phyloP scores from a whole-genome alignment of 495 filamentous ascomycete genomes.

The Xylona heveae region DNA sequence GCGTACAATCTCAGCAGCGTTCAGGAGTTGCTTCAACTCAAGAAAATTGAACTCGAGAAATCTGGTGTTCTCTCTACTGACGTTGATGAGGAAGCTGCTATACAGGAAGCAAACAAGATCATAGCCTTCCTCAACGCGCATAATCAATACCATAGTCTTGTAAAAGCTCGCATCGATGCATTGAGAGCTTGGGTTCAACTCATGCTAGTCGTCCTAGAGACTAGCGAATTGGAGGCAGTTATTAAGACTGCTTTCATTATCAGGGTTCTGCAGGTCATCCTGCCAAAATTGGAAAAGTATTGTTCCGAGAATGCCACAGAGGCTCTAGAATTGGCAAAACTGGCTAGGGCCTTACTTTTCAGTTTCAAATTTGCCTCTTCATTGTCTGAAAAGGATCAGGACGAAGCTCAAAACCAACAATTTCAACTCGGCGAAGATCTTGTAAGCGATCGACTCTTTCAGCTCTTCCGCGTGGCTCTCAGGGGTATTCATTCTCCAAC shows the following conservation, averaged over 20 bases:
- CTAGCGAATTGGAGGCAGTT: constrained; percentile 47
- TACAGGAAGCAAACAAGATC: constrained; percentile 32
- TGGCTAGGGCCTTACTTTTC: constrained; percentile 56
- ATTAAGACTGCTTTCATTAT: constrained; percentile 54
- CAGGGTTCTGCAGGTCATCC: constrained; percentile 61
- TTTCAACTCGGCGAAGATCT: constrained; percentile 52
- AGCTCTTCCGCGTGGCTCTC: constrained; percentile 71
- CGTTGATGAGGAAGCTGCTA: constrained; percentile 31
- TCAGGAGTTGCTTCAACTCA: constrained; percentile 36
- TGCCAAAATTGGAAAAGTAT: constrained; percentile 63
- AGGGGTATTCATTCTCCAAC: constrained; percentile 50
- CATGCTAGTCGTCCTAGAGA: constrained; percentile 53
- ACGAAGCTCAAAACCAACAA: too few relatives aligned
- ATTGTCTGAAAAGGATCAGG: constrained; percentile 20
- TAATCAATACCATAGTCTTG: constrained; percentile 42
- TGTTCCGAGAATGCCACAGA: constrained; percentile 39
- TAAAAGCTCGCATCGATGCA: constrained; percentile 34
- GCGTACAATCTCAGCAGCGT: constrained; percentile 38
- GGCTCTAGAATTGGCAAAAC: constrained; percentile 49
- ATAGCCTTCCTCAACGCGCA: constrained; percentile 33
- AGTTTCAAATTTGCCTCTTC: constrained; percentile 38
- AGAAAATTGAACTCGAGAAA: constrained; percentile 28
- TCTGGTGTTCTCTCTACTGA: constrained; percentile 26
- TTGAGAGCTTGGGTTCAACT: constrained; percentile 67
- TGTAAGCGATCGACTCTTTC: constrained; percentile 71